These are phyloP conservation scores for Cyclotella sp. DNA, from an alignment of 108 stramenopile species.

Conservation along the genomic window DNA sequence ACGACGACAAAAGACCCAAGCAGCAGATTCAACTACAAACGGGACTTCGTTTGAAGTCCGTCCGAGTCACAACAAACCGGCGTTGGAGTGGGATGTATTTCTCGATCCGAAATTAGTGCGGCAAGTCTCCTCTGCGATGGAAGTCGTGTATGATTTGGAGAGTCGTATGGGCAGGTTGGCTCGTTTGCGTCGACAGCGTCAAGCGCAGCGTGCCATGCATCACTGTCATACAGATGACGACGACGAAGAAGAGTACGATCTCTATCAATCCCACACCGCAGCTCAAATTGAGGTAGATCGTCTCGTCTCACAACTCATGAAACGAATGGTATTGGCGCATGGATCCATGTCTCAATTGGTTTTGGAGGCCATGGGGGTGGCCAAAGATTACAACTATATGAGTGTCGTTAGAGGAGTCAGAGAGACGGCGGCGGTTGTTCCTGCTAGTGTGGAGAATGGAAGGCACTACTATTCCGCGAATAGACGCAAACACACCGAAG, in stretches of 20 bases:
- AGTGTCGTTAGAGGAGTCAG: conserved; percentile 44
- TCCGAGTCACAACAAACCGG: conserved; percentile 26
- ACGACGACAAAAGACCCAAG: not conserved
- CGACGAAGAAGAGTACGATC: conserved; percentile 31
- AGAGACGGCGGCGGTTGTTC: not conserved
- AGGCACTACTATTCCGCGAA: not conserved
- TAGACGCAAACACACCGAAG: no score
- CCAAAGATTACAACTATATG: conserved; percentile 53
- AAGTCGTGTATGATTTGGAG: conserved; percentile 22
- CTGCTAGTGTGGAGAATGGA: not conserved
- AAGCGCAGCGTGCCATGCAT: not conserved
- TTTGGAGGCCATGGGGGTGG: conserved; percentile 55
- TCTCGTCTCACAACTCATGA: conserved; percentile 46
- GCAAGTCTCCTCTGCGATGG: conserved; percentile 40
- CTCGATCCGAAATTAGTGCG: conserved; percentile 57
- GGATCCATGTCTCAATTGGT: conserved; percentile 60
- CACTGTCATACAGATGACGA: not conserved
- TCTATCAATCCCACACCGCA: conserved; percentile 45
- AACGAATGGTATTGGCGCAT: conserved; percentile 58
- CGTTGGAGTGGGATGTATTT: conserved; percentile 62
- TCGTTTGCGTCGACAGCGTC: conserved; percentile 11
- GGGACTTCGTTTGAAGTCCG: not conserved
- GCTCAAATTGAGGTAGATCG: conserved; percentile 58
- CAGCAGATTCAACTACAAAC: not conserved
- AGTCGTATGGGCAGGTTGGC: conserved; percentile 8